phyloP scores from a whole-genome alignment of 441 rosid genomes.

The Lepidium campestre region DNA sequence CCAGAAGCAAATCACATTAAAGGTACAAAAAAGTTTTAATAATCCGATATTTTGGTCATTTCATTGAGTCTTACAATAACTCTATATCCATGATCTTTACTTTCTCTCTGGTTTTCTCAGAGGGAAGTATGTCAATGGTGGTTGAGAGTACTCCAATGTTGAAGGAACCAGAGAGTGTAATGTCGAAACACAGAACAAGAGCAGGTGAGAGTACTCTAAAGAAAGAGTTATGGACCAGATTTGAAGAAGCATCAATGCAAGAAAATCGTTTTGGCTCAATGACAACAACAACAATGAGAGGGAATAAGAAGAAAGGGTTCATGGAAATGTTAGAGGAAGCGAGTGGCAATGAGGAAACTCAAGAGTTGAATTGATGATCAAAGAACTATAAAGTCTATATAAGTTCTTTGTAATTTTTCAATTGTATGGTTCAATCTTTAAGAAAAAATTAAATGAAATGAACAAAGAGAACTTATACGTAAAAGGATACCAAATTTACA shows the following conservation, averaged over 20 bases:
- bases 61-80: constrained; percentile 14
- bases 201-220: constrained; percentile 87
- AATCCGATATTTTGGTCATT: not conserved
- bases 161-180: constrained; percentile 48
- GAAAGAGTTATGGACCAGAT: constrained; percentile 91
- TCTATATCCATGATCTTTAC: constrained; percentile 6
- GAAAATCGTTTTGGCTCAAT: constrained; percentile 19
- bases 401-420: constrained; percentile 4
- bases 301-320: constrained; percentile 56
- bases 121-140: constrained; percentile 13
- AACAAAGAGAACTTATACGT: not conserved
- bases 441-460: not conserved
- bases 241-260: constrained; percentile 67
- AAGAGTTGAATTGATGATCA: not conserved
- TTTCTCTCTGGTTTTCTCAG: not conserved
- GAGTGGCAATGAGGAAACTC: constrained; percentile 38
- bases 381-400: not conserved
- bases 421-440: not conserved
- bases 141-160: constrained; percentile 63
- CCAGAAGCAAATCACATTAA: constrained; percentile 19
- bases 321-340: constrained; percentile 89
- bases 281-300: constrained; percentile 30
- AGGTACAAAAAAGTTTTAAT: constrained; percentile 2
- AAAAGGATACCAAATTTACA: not conserved
- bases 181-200: constrained; percentile 41